Evolutionary conservation across 306 rosid species (phyloP), one percentile per base, ranked within the genome.

Genomic region (Gillenia trifoliata): DNA sequence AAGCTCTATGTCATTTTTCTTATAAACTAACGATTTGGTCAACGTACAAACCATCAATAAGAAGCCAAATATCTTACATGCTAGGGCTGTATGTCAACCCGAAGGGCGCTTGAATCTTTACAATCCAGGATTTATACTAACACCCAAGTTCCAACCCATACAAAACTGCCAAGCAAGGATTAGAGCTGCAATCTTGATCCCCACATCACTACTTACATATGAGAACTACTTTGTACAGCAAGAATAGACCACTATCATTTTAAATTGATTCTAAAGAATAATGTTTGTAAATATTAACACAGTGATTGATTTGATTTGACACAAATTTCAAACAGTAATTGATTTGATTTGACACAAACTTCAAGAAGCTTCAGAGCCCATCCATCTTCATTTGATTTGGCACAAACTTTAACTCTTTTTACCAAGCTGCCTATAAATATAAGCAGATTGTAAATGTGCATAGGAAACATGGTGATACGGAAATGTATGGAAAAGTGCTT

Each of bases 401-500:
- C 75, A 74, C 64, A 81, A 83, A 91, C 87, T 70, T 60, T 69
- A 74, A 85, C 92, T 65, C 79, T 91, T 79, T 79, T 80, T 17
- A 86, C 71, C n/a, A 75, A 93, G 89, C 97, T 93, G 81, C 45
- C 71, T 61, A 79, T n/a, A 72, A 71, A 76, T 28, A 60, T 66
- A 78, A 74, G 22, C n/a, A 64, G 68, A 33, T n/a, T 26, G 11
- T 22, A 28, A 38, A 30, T n/a, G 33, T 34, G 34, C 52, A 22
- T 8, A 10, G 71, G 8, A 17, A 49, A 49, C 30, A 33, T 74
- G 38, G 45, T 12, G 41, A 63, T 30, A 25, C 4, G 17, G 4
- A 73, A 60, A 41, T 33, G 31, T 29, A 43, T 43, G 31, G 30
- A 43, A 41, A 25, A 72, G 26, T 28, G 67, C 15, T 63, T 60